These are phyloP conservation scores for Elsinoe fawcettii DNA, from an alignment of 2,329 filamentous ascomycete genomes.

Conservation along the genomic window DNA sequence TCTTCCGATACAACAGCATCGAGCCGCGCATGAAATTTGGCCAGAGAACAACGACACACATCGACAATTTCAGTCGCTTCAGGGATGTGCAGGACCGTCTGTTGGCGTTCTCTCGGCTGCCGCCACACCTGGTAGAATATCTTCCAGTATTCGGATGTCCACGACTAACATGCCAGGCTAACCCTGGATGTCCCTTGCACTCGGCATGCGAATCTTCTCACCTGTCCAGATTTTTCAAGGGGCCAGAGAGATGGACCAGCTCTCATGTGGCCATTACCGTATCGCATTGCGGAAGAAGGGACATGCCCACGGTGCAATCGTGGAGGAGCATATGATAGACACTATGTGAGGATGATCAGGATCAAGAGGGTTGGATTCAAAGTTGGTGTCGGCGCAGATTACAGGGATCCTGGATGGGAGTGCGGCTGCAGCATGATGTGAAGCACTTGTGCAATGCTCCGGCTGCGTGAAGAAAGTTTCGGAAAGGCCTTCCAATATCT, in stretches of 20 bases:
- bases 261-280: conserved; percentile 7
- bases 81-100: conserved; percentile 9
- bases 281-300: not conserved
- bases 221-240: conserved; percentile 1
- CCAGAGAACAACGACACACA: no score
- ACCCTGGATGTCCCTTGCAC: not conserved
- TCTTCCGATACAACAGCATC: no score
- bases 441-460: no score
- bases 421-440: conserved; percentile 8
- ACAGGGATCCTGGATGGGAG: not conserved
- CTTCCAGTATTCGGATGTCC: not conserved
- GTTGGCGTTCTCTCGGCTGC: not conserved
- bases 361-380: conserved; percentile 8
- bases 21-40: no score
- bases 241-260: conserved; percentile 3
- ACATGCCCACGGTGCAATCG: not conserved
- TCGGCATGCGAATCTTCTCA: not conserved
- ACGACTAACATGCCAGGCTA: not conserved
- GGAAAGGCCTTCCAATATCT: not conserved
- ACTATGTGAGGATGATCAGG: conserved; percentile 2
- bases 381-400: not conserved
- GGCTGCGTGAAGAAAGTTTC: not conserved
- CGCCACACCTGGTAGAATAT: conserved; percentile 9
- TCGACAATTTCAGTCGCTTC: not conserved
- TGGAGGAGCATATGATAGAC: conserved; percentile 2